Evolutionary conservation across 352 stramenopile species (phyloP), one percentile per base, ranked within the genome.

Genomic region (Globisporangium mamillatum): DNA sequence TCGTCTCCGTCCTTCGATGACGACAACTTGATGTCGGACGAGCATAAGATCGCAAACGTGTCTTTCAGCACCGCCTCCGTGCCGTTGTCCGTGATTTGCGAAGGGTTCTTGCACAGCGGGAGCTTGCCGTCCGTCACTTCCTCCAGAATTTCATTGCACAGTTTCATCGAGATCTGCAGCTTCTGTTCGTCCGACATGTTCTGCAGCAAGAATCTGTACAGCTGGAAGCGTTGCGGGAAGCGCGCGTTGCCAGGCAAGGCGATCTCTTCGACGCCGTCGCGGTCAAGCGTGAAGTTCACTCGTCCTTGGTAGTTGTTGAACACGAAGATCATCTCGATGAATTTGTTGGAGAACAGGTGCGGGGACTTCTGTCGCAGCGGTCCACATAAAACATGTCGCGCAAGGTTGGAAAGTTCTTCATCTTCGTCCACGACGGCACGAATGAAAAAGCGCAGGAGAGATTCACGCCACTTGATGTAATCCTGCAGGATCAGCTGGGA

Each of bases 401-500:
- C 96, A n/a, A 99, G 72, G 55, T 94, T 85, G 2, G 92, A 80
- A 0, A 99, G 81, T 54, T 98, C 93, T 52, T 97, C 88, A 64
- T 99, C 88, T 71, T 97, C 76, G 71, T 99, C 97, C 20, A 98
- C 93, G 9, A 96, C 89, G 4, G 93, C 92, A 10, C 97, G 95
- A 50, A 99, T 81, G 75, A 99, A 99, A 68, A 98, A 97, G 54
- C 96, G 93, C 52, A 99, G 79, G 3, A 99, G 75, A 10, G 98
- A 92, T 29, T 98, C 97, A 32, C 96, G 89, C 96, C 97, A 99
- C 79, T 99, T 99, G 72, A 99, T 96, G 77, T 99, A 99, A 74
- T 99, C 97, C 77, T 99, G 97, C 5, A 99, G 76, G 20, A 99
- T 86, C 16, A 99, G 78, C 69, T 97, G 96, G 0, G 96, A 97